These are phyloP conservation scores for Auricularia sp. DNA, from an alignment of 768 basidiomycete species.

Conservation along the genomic window DNA sequence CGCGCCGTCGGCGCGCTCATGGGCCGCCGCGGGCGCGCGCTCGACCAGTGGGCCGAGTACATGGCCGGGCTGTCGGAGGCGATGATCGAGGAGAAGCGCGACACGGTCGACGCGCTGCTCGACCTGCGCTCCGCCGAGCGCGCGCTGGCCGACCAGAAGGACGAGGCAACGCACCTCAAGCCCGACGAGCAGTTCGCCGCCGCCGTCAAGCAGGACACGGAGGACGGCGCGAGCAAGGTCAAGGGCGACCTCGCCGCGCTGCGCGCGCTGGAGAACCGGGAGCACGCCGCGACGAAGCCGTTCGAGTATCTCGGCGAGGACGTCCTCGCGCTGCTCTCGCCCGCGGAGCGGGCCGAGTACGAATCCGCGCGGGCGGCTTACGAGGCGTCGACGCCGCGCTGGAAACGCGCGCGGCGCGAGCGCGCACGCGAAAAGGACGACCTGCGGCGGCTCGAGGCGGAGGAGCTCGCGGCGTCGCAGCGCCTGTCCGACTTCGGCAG, in stretches of 20 bases:
- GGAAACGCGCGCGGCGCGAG: too few species aligned
- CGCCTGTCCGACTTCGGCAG: background rate
- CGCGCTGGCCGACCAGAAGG: background rate
- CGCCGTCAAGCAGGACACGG: too few species aligned
- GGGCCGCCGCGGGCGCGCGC: background rate
- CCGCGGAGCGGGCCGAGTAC: too few species aligned
- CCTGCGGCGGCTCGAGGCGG: constrained; percentile 9
- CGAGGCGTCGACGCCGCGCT: too few species aligned
- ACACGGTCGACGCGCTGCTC: background rate
- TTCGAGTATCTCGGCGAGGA: too few species aligned
- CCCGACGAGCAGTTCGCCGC: background rate
- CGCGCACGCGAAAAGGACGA: too few species aligned
- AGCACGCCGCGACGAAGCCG: too few species aligned
- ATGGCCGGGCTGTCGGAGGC: background rate
- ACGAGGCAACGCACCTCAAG: background rate
- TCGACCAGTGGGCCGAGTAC: background rate
- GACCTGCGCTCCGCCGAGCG: background rate
- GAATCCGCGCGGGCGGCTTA: too few species aligned
- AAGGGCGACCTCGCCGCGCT: constrained; percentile 69
- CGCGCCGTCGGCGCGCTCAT: background rate
- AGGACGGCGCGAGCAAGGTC: constrained; percentile 49
- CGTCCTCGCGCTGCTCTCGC: too few species aligned
- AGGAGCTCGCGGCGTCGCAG: constrained; percentile 17
- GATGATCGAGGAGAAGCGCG: background rate
- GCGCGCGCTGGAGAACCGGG: constrained; percentile 16